Evolutionary conservation across 2,329 filamentous ascomycete species (phyloP).

Genomic region (Cordyceps cicadae): DNA sequence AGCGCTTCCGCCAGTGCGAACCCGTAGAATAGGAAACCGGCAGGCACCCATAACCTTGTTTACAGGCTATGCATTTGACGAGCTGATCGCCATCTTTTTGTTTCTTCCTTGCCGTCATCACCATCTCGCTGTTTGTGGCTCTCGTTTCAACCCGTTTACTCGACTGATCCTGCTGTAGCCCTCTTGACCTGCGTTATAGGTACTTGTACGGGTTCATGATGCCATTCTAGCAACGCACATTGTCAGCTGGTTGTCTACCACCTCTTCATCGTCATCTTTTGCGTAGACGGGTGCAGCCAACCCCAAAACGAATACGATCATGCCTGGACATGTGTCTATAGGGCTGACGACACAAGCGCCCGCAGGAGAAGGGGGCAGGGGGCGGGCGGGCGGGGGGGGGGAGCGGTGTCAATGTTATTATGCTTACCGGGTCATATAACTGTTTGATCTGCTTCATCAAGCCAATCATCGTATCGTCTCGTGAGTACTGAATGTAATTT

Average conservation of each 20-base stretch:
- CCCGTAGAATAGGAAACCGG: neutral
- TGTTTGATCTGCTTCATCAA: conserved; percentile 95
- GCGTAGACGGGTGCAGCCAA: neutral
- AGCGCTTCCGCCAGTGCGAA: conserved; percentile 3
- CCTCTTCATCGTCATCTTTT: neutral
- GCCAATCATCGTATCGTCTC: conserved; percentile 75
- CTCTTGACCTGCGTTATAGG: conserved; percentile 38
- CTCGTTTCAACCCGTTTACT: neutral
- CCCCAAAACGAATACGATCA: neutral
- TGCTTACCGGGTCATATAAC: conserved; percentile 83
- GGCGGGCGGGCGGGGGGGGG: too few species aligned
- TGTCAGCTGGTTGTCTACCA: neutral
- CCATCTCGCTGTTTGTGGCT: neutral
- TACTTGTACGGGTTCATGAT: conserved; percentile 99
- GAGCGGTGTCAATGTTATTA: too few species aligned
- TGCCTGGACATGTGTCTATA: neutral
- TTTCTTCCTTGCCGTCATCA: neutral
- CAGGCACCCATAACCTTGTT: neutral
- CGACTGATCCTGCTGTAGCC: neutral
- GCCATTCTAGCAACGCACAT: conserved; percentile 59
- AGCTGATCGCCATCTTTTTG: neutral
- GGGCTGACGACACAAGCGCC: neutral
- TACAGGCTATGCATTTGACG: neutral
- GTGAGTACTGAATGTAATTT: conserved; percentile 87
- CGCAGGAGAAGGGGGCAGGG: neutral